phyloP scores from a whole-genome alignment of 345 rosid species.

The Luvunga scandens region DNA sequence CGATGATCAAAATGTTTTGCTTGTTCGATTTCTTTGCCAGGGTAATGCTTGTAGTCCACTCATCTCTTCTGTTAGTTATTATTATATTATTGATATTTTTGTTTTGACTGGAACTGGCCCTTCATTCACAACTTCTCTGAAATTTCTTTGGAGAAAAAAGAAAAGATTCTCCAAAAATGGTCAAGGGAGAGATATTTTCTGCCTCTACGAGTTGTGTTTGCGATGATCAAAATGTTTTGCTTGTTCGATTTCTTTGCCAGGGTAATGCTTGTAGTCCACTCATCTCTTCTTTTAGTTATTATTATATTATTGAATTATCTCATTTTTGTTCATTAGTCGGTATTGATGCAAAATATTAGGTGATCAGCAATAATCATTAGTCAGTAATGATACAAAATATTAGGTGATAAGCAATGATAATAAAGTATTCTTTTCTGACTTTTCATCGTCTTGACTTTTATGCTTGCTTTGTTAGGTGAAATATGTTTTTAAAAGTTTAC shows the following conservation, averaged over 20 bases:
- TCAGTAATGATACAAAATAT: neutral
- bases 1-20: conserved; percentile 45
- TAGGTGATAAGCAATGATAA: too few species aligned
- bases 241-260: conserved; percentile 52
- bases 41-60: conserved; percentile 29
- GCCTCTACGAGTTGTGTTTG: conserved; percentile 54
- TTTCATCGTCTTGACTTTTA: neutral
- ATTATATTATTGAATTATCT: neutral
- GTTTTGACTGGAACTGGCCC: conserved; percentile 63
- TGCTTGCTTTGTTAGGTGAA: neutral
- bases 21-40: conserved; percentile 52
- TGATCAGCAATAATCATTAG: neutral
- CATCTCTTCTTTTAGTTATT: neutral
- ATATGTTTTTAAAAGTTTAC: neutral
- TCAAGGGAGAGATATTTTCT: conserved; percentile 30
- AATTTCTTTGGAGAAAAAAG: conserved; percentile 57
- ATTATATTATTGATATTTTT: too few species aligned
- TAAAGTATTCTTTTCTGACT: too few species aligned
- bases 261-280: conserved; percentile 29
- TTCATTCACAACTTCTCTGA: conserved; percentile 66
- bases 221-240: conserved; percentile 45
- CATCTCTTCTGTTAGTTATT: too few species aligned
- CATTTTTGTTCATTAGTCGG: too few species aligned
- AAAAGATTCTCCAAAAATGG: conserved; percentile 56
- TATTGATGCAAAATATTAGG: neutral